Base-by-base conservation (phyloP, 345 rosid species). In the Eucalyptus paniculata region DNA sequence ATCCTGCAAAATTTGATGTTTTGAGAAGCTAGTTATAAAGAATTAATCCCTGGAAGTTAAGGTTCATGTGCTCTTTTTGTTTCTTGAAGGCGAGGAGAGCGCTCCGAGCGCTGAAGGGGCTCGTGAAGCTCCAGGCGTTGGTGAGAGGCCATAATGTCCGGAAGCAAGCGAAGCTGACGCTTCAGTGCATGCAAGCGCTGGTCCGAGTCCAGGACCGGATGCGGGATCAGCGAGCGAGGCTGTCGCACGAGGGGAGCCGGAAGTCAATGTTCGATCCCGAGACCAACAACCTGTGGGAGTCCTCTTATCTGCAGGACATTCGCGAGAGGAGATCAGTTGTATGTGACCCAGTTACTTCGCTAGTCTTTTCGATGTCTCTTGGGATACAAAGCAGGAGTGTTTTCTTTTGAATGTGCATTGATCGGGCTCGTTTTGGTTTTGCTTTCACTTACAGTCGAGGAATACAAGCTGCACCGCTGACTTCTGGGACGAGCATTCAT, bases 121-220 rank as follows among this genome's bases (percentile, higher is more conserved):
- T 97, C 86, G 99, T 97, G 89, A 94, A 95, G 96, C 94, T 97
- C 53, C 99, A 97, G 92, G 99, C 99, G 12, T 90, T 97, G 60
- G 98, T 97, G 89, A 94, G 99, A 93, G 99, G 99, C 69, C 94
- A 96, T 87, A 97, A 97, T 40, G 99, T 96, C 12, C 87, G 99
- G 89, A 94, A 94, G 90, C 97, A 96, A 91, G 94, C 98, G 14
- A 95, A 96, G 89, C 91, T 92, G 87, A 96, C 97, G 67, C 93
- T 97, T 89, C 94, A 95, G 91, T 95, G 97, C 92, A 94, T 97
- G 91, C 96, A 96, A 89, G 96, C 98, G 81, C 90, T 97, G 88
- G 95, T 97, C 80, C 91, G 98, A 82, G 97, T 96, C 45, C 99
- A 97, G 89, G 94, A 95, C 34, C 94, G 95, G 90, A 95, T 95